Base-by-base conservation (phyloP, 805 yeast genomes). In the Starmerella floris region DNA sequence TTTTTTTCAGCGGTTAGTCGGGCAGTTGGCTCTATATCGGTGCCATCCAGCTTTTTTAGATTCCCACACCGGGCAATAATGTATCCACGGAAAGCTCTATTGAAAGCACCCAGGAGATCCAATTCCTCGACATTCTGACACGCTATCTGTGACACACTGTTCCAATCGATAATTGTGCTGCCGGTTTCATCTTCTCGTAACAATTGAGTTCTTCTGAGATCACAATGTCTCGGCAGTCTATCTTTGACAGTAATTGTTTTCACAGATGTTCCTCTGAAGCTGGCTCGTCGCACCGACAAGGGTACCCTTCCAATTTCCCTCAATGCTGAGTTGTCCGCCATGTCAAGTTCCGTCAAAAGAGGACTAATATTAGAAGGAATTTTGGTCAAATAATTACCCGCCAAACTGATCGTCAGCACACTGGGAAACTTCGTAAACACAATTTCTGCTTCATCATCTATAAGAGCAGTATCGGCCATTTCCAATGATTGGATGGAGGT, bases 1-100 rank as follows among this genome's bases (percentile, higher is more conserved):
- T 71, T 83, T 4, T 81, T 56, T 56, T 84, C 94, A 1, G 82
- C 79, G 49, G 77, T 80, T 5, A 45, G 50, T 16, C 84, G 64
- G 38, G 76, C 80, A 2, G 60, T 66, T 0, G 35, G 42, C 2
- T 62, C 54, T 8, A 83, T 60, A 0, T 30, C 39, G 0, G 76
- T 67, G 1, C 94, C 94, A 53, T 85, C 76, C 13, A 84, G 59
- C 21, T 58, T 61, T 1, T 37, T 31, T 2, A 79, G 34, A 0
- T 47, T 41, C 1, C 62, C 60, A 33, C 64, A 58, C 22, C 81
- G 59, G 1, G 76, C 77, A 17, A 79, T 65, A 2, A 72, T 49
- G 34, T 63, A 51, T 20, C 56, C 53, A 5, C 55, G 56, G 13
- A 44, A 46, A 11, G 53, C 55, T 8, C n/a, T 58, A 20, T 56